These are phyloP conservation scores for Simplicillium sp. DNA, from an alignment of 2,329 filamentous ascomycete species.

Conservation along the genomic window DNA sequence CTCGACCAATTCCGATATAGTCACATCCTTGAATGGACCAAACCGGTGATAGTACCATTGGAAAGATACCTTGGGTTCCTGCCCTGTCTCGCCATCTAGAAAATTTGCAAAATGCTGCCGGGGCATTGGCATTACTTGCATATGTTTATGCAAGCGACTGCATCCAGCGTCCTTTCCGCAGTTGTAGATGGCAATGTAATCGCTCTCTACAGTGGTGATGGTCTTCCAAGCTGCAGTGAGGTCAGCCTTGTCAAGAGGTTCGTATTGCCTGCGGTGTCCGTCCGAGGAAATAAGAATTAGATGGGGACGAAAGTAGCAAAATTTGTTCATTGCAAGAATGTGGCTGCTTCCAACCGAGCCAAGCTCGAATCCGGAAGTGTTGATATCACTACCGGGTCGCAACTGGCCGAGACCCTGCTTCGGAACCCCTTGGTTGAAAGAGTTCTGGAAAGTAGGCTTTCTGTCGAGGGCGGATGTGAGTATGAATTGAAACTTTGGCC, in stretches of 20 bases:
- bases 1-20: constrained; percentile 7
- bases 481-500: constrained; percentile 6
- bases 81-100: constrained; percentile 9
- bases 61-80: constrained; percentile 20
- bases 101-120: constrained; percentile 16
- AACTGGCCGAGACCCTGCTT: background rate
- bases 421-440: background rate
- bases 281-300: constrained; percentile 35
- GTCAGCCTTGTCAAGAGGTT: constrained; percentile 28
- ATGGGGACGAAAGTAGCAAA: constrained; percentile 36
- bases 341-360: constrained; percentile 29
- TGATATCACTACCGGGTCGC: constrained; percentile 29
- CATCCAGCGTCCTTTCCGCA: constrained; percentile 33
- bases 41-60: constrained; percentile 22
- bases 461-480: too few relatives aligned
- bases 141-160: constrained; percentile 38
- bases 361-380: constrained; percentile 30
- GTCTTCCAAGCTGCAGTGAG: constrained; percentile 25
- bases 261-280: constrained; percentile 34
- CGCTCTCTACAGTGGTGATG: constrained; percentile 15
- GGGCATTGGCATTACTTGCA: constrained; percentile 29
- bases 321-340: constrained; percentile 36
- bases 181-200: constrained; percentile 35
- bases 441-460: constrained; percentile 5
- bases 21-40: constrained; percentile 12